Conservation (phyloP, 176 grass and related monocot genomes). For the Poa annua region DNA sequence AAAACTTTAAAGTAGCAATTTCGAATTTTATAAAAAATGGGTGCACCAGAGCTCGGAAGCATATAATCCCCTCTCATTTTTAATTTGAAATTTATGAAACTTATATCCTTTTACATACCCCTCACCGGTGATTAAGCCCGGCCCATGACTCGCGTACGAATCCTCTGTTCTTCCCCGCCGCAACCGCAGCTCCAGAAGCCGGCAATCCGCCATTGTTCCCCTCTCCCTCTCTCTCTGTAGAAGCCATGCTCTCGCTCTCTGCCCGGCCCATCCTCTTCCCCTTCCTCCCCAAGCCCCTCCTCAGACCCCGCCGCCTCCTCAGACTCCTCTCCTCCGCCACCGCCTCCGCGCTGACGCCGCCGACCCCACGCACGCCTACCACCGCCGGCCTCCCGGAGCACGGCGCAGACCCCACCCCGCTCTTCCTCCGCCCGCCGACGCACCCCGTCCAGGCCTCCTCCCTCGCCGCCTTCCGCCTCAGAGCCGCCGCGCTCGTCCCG, state of each 20-base stretch:
- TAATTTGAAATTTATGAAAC: too few species aligned
- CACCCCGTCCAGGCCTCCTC: constrained; percentile 39
- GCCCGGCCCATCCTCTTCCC: constrained; percentile 3
- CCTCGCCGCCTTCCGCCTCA: constrained; percentile 60
- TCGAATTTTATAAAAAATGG: too few species aligned
- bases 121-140: not conserved
- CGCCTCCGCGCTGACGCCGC: constrained; percentile 23
- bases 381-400: not conserved
- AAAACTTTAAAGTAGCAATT: too few species aligned
- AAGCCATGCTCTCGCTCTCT: constrained; percentile 28
- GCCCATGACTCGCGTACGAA: not conserved
- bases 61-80: too few species aligned
- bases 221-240: too few species aligned
- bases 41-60: too few species aligned
- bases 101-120: too few species aligned
- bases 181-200: not conserved
- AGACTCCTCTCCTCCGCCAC: constrained; percentile 1
- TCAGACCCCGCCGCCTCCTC: not conserved
- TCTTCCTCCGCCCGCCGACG: constrained; percentile 75
- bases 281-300: not conserved
- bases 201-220: not conserved
- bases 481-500: constrained; percentile 52
- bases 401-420: constrained; percentile 38
- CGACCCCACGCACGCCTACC: not conserved
- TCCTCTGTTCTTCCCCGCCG: not conserved